phyloP scores from a whole-genome alignment of 257 asterid genomes.

The Asclepias syriaca region DNA sequence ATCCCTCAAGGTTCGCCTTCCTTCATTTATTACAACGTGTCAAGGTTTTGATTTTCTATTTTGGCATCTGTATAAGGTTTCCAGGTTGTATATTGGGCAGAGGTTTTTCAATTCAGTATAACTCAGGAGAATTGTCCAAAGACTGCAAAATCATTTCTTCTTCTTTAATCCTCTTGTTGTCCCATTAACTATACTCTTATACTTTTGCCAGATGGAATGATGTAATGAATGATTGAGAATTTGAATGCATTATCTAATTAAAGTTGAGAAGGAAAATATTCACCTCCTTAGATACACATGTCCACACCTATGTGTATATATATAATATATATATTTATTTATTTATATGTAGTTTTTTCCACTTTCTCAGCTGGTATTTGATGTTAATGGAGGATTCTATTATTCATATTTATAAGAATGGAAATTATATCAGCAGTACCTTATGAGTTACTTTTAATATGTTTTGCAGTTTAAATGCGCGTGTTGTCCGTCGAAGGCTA shows the following conservation, averaged over 20 bases:
- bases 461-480: constrained; percentile 65
- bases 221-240: neutral
- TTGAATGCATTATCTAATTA: neutral
- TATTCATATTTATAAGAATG: neutral
- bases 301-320: no score
- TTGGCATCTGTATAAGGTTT: neutral
- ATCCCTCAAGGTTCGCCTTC: constrained; percentile 59
- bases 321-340: no score
- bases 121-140: neutral
- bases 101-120: neutral
- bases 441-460: constrained; percentile 2
- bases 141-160: neutral
- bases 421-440: constrained; percentile 1
- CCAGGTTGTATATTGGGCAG: neutral
- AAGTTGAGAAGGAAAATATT: neutral
- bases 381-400: neutral
- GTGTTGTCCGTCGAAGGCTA: constrained; percentile 84
- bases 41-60: neutral
- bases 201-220: neutral
- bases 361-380: neutral
- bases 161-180: neutral
- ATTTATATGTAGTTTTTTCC: neutral
- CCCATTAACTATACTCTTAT: neutral
- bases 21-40: neutral
- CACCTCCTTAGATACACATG: neutral